Evolutionary conservation across 176 grass and related monocot genomes (phyloP), one percentile per base, ranked within the genome.

Genomic region (Tillandsia fasciculata): DNA sequence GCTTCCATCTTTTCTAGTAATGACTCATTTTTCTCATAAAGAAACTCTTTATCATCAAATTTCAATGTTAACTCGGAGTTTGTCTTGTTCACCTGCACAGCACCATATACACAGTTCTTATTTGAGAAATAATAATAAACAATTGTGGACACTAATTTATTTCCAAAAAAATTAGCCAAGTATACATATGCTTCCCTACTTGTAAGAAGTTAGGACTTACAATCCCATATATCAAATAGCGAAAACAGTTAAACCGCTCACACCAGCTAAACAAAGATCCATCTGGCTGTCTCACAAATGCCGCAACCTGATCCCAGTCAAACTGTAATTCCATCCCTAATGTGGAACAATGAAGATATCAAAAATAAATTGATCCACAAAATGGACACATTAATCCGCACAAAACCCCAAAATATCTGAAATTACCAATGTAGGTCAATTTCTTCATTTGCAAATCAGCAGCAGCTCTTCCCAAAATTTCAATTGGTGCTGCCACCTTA

Each of bases 301-400:
- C 90, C 48, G 87, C 56, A 3, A 86, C 89, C 80, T 93, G 87
- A 70, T 99, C 94, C 94, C 87, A 93, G 66, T 99, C 86, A 50
- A 99, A 99, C 67, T 93, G 89, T 50, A 99, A 76, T 33, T 99
- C 94, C 82, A 99, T 86, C 50, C 94, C 94, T 99, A 73, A 66
- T 59, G n/a, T 11, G 14, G 17, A 68, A 72, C 67, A 68, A 42
- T 56, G 13, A 22, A 49, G 65, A 67, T 67, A 12, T 64, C 26
- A 56, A 12, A 67, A 48, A 64, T 13, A 73, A 83, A 23, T 49
- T 59, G 26, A 51, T 20, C 49, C 53, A 23, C 11, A 26, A 72
- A 20, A 27, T 52, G 26, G 15, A 4, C 74, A 69, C 48, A 24
- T 1, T 77, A 23, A 13, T 54, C 59, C 63, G n/a, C 53, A 69